phyloP scores from a whole-genome alignment of 2,329 filamentous ascomycete genomes.

The Bipolaris victoriae region DNA sequence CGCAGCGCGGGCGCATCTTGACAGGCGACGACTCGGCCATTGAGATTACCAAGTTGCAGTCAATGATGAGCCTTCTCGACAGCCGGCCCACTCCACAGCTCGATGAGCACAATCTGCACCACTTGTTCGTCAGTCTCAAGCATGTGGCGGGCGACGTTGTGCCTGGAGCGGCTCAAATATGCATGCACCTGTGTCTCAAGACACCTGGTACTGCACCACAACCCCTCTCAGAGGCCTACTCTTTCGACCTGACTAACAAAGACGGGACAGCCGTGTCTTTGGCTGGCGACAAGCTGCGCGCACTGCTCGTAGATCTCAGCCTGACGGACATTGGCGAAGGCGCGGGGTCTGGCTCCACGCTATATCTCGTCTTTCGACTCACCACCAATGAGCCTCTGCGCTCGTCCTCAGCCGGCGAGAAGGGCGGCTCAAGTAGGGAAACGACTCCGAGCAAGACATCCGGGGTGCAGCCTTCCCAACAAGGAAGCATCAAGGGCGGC shows the following conservation, averaged over 20 bases:
- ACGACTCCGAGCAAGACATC: constrained; percentile 29
- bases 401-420: constrained; percentile 36
- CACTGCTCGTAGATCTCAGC: constrained; percentile 85
- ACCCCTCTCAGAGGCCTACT: constrained; percentile 82
- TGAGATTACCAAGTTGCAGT: constrained; percentile 88
- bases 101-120: constrained; percentile 77
- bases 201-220: constrained; percentile 66
- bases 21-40: constrained; percentile 94
- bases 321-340: constrained; percentile 73
- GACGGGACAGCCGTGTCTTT: constrained; percentile 71
- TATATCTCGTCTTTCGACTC: constrained; percentile 86
- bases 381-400: constrained; percentile 63
- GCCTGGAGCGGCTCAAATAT: constrained; percentile 73
- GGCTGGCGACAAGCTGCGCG: constrained; percentile 74
- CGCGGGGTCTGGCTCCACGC: constrained; percentile 69
- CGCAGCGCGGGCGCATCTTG: constrained; percentile 80
- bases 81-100: constrained; percentile 72
- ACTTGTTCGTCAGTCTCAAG: constrained; percentile 83
- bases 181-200: constrained; percentile 78
- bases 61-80: constrained; percentile 92
- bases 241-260: constrained; percentile 75
- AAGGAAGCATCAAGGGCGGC: constrained; percentile 50
- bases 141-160: constrained; percentile 77
- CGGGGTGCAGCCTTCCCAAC: constrained; percentile 38
- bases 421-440: constrained; percentile 35